Evolutionary conservation across 129 eudicot species (phyloP).

Genomic region (Ambrosia trifida): DNA sequence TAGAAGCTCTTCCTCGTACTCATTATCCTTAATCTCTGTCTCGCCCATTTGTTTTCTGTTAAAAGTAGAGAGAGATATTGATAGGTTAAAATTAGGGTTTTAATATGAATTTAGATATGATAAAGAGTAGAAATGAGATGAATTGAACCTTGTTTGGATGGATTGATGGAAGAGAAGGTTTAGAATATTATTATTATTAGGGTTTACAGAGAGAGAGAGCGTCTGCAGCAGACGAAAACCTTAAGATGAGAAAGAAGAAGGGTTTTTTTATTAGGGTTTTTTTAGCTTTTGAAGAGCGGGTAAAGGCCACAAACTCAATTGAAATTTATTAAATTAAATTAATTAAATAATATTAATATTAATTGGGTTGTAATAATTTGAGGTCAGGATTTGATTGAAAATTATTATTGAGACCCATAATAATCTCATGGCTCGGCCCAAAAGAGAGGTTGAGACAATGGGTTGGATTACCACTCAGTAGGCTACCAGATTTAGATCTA

Average conservation of each 20-base stretch:
- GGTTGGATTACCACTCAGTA: too few species aligned
- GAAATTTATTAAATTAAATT: not conserved
- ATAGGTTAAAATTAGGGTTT: not conserved
- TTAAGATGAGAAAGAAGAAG: not conserved
- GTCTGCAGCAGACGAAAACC: not conserved
- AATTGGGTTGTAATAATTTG: too few species aligned
- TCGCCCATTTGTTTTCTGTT: slow-evolving; percentile 14
- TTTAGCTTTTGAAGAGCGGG: not conserved
- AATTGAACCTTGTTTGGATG: slow-evolving; percentile 2
- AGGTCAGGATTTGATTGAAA: too few species aligned
- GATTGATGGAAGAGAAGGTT: slow-evolving; percentile 10
- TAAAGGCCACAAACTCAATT: not conserved
- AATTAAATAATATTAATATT: too few species aligned
- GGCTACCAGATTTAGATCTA: too few species aligned
- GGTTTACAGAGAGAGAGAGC: not conserved
- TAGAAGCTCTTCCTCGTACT: slow-evolving; percentile 34
- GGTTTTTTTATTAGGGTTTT: not conserved
- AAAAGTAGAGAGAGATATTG: not conserved
- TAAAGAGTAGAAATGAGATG: not conserved
- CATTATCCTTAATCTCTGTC: slow-evolving; percentile 18
- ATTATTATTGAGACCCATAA: too few species aligned
- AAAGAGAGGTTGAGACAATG: too few species aligned
- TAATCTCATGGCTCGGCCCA: too few species aligned
- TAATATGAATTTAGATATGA: not conserved
- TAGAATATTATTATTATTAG: not conserved